phyloP scores from a whole-genome alignment of 495 filamentous ascomycete species.

The Talaromyces adpressus region DNA sequence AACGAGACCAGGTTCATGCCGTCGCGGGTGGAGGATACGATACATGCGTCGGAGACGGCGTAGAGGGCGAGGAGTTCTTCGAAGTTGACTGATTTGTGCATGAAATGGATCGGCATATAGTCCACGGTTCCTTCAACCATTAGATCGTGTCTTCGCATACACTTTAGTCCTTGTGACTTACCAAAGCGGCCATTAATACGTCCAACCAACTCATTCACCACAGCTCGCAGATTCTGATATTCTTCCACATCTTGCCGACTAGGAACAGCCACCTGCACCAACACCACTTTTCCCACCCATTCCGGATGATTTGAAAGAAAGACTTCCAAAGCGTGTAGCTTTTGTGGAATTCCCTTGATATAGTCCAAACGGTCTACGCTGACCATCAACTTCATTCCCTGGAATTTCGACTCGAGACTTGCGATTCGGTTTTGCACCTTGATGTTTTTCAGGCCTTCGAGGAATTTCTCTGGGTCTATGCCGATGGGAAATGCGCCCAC shows the following conservation, averaged over 20 bases:
- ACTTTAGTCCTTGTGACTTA: conserved; percentile 18
- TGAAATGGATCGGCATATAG: conserved; percentile 97
- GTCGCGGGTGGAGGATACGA: conserved; percentile 93
- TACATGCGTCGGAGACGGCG: conserved; percentile 86
- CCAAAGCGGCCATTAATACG: conserved; percentile 93
- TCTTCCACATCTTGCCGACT: conserved; percentile 94
- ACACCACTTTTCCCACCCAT: conserved; percentile 96
- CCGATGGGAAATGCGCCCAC: conserved; percentile 95
- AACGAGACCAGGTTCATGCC: conserved; percentile 99
- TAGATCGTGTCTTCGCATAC: conserved; percentile 12
- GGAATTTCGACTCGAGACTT: conserved; percentile 79
- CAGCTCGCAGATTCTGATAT: conserved; percentile 89
- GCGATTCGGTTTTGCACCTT: conserved; percentile 85
- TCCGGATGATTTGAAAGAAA: conserved; percentile 96
- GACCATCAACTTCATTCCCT: conserved; percentile 93
- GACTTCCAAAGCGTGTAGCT: conserved; percentile 89
- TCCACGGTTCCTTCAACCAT: conserved; percentile 66
- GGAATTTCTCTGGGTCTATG: conserved; percentile 94
- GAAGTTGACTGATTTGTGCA: conserved; percentile 89
- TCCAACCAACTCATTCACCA: conserved; percentile 92
- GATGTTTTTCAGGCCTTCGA: conserved; percentile 74
- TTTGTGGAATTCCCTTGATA: conserved; percentile 97
- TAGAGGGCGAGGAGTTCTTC: conserved; percentile 92
- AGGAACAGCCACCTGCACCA: conserved; percentile 93
- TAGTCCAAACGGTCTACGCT: conserved; percentile 95